phyloP scores from a whole-genome alignment of 768 basidiomycete genomes.

The Lanmaoa rubissima region DNA sequence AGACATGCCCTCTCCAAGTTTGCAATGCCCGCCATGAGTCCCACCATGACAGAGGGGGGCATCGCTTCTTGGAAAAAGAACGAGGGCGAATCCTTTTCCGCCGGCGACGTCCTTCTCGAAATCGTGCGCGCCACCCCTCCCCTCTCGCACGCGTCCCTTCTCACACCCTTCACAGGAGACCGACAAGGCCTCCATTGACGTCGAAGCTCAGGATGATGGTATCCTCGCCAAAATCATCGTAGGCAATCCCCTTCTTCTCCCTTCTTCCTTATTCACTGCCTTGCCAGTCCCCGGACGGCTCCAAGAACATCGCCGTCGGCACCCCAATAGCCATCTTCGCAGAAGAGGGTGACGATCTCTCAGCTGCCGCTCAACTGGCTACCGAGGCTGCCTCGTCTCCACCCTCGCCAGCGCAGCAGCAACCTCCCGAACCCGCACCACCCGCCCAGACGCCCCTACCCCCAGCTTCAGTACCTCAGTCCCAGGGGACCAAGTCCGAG shows the following conservation, averaged over 20 bases:
- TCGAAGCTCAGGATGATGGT: constrained; percentile 98
- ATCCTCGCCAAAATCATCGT: constrained; percentile 96
- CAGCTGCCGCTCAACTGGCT: constrained; percentile 74
- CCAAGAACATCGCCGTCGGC: constrained; percentile 87
- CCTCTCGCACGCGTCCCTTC: constrained; percentile 1
- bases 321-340: constrained; percentile 86
- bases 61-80: constrained; percentile 97
- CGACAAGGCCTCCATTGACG: constrained; percentile 99
- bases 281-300: constrained; percentile 71
- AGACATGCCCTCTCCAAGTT: constrained; percentile 82
- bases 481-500: constrained; percentile 50
- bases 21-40: constrained; percentile 98
- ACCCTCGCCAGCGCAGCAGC: constrained; percentile 34
- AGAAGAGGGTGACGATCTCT: constrained; percentile 94
- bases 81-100: constrained; percentile 86
- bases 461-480: constrained; percentile 33
- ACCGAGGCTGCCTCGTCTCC: constrained; percentile 52
- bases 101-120: constrained; percentile 94
- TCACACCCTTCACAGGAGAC: constrained; percentile 69
- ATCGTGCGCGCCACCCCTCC: constrained; percentile 57
- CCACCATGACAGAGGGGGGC: constrained; percentile 99
- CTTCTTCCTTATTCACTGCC: background rate
- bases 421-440: constrained; percentile 44
- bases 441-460: constrained; percentile 34
- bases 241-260: constrained; percentile 30